Percentiles rank a stretch among this genome's conserved stretches.
These are phyloP conservation scores for Pestalotiopsis sp. DNA, from an alignment of 2,329 filamentous ascomycete species.

Conservation along the genomic window DNA sequence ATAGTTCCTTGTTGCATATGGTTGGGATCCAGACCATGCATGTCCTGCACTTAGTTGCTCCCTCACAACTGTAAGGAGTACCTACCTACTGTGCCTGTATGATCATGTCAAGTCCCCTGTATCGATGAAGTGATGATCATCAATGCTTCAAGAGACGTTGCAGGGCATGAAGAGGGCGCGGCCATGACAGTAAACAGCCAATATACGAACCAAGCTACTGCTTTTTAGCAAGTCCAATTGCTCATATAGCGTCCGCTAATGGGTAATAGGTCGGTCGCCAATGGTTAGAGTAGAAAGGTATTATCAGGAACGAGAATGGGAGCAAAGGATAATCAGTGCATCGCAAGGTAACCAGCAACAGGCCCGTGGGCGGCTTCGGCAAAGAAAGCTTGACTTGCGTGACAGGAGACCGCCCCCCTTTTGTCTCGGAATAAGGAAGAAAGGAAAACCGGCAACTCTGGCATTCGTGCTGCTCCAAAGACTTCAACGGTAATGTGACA, in stretches of 20 bases:
- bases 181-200: too few species aligned
- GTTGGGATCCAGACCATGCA: not conserved
- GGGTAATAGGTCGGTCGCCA: too few species aligned
- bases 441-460: not conserved
- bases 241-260: too few species aligned
- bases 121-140: too few species aligned
- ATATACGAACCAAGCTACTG: too few species aligned
- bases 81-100: not conserved
- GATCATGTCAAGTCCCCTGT: not conserved
- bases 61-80: not conserved
- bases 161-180: too few species aligned
- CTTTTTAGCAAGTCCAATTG: too few species aligned
- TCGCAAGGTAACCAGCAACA: not conserved
- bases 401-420: not conserved
- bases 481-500: not conserved
- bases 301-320: not conserved
- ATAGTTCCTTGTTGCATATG: not conserved
- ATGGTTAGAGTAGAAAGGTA: too few species aligned
- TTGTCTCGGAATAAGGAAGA: not conserved
- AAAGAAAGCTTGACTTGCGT: not conserved
- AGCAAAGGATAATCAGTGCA: not conserved
- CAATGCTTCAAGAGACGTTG: too few species aligned
- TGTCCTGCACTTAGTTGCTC: not conserved
- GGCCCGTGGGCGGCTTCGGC: not conserved
- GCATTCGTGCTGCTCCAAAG: not conserved